Evolutionary conservation across 2,329 filamentous ascomycete species (phyloP).

Genomic region (Amesomyces nigricolor): DNA sequence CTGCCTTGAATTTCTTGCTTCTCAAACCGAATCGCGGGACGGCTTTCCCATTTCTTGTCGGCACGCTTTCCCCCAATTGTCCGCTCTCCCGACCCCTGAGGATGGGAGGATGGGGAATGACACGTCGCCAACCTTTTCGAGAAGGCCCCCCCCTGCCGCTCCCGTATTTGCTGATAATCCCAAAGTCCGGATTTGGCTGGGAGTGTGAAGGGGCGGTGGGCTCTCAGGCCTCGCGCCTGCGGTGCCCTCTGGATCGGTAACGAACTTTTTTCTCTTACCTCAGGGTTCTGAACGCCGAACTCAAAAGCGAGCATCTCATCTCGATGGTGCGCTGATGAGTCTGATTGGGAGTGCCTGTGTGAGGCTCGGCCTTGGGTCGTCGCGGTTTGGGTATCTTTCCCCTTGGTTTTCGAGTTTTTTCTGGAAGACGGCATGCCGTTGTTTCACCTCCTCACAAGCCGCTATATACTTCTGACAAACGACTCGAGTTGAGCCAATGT

Average conservation of each 20-base stretch:
- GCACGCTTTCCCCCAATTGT: neutral
- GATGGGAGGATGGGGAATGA: neutral
- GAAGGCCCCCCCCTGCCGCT: too few relatives aligned
- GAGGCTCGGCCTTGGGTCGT: neutral
- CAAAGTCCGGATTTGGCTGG: neutral
- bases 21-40: too few relatives aligned
- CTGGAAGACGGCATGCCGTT: slow-evolving; percentile 3
- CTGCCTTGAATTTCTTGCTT: too few relatives aligned
- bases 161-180: too few relatives aligned
- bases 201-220: neutral
- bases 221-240: neutral
- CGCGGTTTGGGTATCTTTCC: neutral
- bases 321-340: neutral
- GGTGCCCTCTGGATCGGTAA: neutral
- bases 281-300: slow-evolving; percentile 3
- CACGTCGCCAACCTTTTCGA: too few relatives aligned
- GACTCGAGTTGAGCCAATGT: neutral
- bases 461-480: slow-evolving; percentile 2
- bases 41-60: too few relatives aligned
- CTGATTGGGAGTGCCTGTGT: neutral
- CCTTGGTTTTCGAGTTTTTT: neutral
- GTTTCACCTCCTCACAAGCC: neutral
- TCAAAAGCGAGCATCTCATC: slow-evolving; percentile 8
- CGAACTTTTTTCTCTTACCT: slow-evolving; percentile 12
- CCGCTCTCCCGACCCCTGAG: neutral